A percentile compares a stretch with the other conserved stretches of the same genome.
These are phyloP conservation scores for Stagonosporopsis chrysanthemi DNA, from an alignment of 2,329 filamentous ascomycete species.

Conservation along the genomic window DNA sequence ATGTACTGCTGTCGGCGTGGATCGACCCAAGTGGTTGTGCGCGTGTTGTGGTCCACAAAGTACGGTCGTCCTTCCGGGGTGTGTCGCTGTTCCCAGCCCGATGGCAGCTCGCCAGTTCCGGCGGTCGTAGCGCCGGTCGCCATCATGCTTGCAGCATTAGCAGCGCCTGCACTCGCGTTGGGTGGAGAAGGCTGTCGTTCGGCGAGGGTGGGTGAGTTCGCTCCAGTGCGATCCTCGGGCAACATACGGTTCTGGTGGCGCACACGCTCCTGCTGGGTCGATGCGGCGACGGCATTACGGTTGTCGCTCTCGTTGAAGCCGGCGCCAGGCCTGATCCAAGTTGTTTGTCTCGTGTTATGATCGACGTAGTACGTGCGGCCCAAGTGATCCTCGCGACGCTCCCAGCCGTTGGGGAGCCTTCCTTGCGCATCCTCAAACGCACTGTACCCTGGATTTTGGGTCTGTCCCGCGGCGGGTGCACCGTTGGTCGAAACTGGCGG, in stretches of 20 bases:
- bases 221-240: constrained; percentile 92
- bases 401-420: constrained; percentile 90
- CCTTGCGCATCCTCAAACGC: constrained; percentile 98
- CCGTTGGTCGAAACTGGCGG: constrained; percentile 44
- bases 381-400: constrained; percentile 91
- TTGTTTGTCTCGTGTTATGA: constrained; percentile 95
- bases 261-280: constrained; percentile 90
- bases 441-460: constrained; percentile 63
- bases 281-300: constrained; percentile 82
- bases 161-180: constrained; percentile 20
- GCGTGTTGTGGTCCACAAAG: constrained; percentile 98
- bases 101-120: constrained; percentile 91
- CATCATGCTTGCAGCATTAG: constrained; percentile 81
- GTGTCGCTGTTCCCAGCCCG: constrained; percentile 95
- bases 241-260: constrained; percentile 95
- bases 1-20: constrained; percentile 98
- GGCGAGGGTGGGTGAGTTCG: constrained; percentile 83
- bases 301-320: constrained; percentile 78
- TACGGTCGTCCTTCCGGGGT: constrained; percentile 95
- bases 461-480: constrained; percentile 53
- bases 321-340: constrained; percentile 89
- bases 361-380: constrained; percentile 98
- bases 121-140: constrained; percentile 93
- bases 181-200: constrained; percentile 57
- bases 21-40: constrained; percentile 98